Percentiles rank a stretch among this genome's conserved stretches.
Conservation (phyloP, 441 rosid genomes). For the Pelargonium exstipulatum region DNA sequence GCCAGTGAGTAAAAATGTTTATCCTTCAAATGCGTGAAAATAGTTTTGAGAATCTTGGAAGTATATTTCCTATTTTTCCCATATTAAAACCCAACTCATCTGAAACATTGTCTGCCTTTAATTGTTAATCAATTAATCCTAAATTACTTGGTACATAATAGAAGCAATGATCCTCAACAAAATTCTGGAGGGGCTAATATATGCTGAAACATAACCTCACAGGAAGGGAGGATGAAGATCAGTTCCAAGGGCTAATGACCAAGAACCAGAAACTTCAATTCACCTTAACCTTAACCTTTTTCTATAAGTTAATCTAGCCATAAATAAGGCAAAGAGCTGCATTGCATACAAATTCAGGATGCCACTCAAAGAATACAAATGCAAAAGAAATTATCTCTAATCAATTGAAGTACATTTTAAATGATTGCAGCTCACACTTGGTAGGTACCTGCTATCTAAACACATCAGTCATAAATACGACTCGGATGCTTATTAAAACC, state of each 20-base stretch:
- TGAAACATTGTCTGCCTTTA: not conserved
- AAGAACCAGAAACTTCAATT: too few relatives aligned
- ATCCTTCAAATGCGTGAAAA: not conserved
- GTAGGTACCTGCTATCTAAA: not conserved
- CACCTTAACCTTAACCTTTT: too few relatives aligned
- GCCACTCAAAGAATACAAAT: not conserved
- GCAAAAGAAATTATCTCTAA: not conserved
- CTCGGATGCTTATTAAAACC: not conserved
- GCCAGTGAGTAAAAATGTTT: constrained; percentile 1
- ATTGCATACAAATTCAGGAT: not conserved
- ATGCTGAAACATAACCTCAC: not conserved
- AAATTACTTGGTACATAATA: not conserved
- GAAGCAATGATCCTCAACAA: not conserved
- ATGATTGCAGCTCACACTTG: not conserved
- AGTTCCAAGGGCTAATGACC: too few relatives aligned
- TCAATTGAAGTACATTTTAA: not conserved
- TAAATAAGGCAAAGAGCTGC: not conserved
- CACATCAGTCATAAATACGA: not conserved
- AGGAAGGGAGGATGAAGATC: not conserved
- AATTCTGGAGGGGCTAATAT: not conserved
- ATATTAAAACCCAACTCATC: not conserved
- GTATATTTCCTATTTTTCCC: not conserved
- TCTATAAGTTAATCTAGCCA: too few relatives aligned
- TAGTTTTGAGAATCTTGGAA: not conserved
- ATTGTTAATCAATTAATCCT: not conserved